Conservation (phyloP, 2,329 filamentous ascomycete species). For the Cucurbitaria berberidis region DNA sequence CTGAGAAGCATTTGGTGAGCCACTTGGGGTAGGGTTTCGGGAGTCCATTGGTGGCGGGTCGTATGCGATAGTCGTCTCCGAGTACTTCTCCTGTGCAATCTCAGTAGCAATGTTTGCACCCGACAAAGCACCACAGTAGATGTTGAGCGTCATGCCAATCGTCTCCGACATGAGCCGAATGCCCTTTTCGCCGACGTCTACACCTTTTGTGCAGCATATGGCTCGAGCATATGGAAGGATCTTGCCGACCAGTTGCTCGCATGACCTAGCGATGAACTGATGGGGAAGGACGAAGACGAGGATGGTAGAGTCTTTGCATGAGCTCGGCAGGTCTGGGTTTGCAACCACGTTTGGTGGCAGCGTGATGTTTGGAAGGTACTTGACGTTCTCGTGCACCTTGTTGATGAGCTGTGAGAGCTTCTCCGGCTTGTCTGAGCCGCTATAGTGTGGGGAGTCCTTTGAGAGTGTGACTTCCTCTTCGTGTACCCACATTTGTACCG, state of each 20-base stretch:
- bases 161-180: conserved; percentile 92
- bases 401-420: conserved; percentile 95
- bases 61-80: conserved; percentile 95
- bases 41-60: conserved; percentile 90
- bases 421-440: conserved; percentile 68
- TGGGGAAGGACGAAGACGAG: conserved; percentile 97
- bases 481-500: conserved; percentile 99
- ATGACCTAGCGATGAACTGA: conserved; percentile 90
- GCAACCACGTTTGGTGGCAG: conserved; percentile 84
- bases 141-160: conserved; percentile 87
- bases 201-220: conserved; percentile 97
- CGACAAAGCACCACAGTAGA: conserved; percentile 95
- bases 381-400: conserved; percentile 91
- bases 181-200: conserved; percentile 85
- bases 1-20: conserved; percentile 56
- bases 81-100: conserved; percentile 95
- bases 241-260: conserved; percentile 82
- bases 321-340: conserved; percentile 78
- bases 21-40: conserved; percentile 68
- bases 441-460: conserved; percentile 75
- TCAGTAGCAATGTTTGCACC: conserved; percentile 97
- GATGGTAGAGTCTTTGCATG: conserved; percentile 83
- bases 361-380: conserved; percentile 89
- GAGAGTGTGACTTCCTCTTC: conserved; percentile 85
- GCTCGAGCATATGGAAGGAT: conserved; percentile 91